Percentiles rank a stretch among this genome's conserved stretches.
phyloP scores from a whole-genome alignment of 1,284 basidiomycete genomes.

The Hymenochaete sp. region DNA sequence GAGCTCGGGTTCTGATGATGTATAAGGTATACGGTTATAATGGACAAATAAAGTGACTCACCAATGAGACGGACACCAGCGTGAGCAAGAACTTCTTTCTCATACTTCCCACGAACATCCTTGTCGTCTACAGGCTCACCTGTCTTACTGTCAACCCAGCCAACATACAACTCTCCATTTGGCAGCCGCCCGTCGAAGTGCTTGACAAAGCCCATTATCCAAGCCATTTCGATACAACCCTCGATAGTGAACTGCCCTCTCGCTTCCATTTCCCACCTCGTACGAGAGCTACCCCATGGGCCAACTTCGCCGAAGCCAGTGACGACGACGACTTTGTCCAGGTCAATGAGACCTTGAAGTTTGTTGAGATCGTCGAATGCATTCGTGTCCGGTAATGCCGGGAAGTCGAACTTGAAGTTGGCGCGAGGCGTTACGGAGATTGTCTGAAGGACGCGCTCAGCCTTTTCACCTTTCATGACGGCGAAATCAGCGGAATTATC shows the following conservation, averaged over 20 bases:
- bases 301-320: constrained; percentile 97
- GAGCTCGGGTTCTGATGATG: constrained; percentile 77
- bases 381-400: constrained; percentile 60
- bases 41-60: constrained; percentile 31
- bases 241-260: constrained; percentile 91
- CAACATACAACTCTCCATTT: constrained; percentile 86
- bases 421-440: constrained; percentile 91
- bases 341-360: constrained; percentile 81
- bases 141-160: constrained; percentile 96
- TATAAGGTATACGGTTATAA: constrained; percentile 15
- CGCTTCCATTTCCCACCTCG: constrained; percentile 99
- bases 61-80: constrained; percentile 95
- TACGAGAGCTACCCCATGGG: constrained; percentile 97
- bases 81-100: constrained; percentile 88
- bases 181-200: constrained; percentile 96
- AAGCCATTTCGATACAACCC: constrained; percentile 98
- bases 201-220: constrained; percentile 99
- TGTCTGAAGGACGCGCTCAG: constrained; percentile 89
- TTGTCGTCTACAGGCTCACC: constrained; percentile 97
- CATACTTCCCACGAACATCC: constrained; percentile 88
- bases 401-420: constrained; percentile 96
- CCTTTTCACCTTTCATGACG: constrained; percentile 82
- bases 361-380: constrained; percentile 66
- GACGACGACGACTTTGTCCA: constrained; percentile 92
- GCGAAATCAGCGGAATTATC: constrained; percentile 97